Evolutionary conservation across 257 asterid species (phyloP).

Genomic region (Verbena officinalis): DNA sequence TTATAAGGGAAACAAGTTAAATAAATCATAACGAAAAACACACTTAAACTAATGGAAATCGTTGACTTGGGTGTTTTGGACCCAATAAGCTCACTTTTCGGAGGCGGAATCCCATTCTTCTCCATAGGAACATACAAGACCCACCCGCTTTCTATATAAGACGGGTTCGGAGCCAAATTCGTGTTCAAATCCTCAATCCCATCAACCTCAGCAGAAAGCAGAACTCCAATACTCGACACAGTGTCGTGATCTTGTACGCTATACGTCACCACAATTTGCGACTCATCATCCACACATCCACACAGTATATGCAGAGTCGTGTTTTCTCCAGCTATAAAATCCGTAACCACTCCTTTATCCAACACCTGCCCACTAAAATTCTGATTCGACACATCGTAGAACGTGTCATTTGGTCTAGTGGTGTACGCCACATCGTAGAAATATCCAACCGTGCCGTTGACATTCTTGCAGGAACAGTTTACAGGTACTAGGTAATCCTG

Average conservation of each 20-base stretch:
- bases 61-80: too few relatives aligned
- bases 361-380: conserved; percentile 65
- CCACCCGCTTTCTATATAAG: conserved; percentile 57
- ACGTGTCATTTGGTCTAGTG: conserved; percentile 38
- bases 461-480: conserved; percentile 62
- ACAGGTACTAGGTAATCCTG: conserved; percentile 55
- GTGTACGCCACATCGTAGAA: conserved; percentile 57
- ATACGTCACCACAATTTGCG: conserved; percentile 66
- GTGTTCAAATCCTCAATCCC: conserved; percentile 55
- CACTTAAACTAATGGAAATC: too few relatives aligned
- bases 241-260: conserved; percentile 71
- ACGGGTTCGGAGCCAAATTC: conserved; percentile 39
- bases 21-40: too few relatives aligned
- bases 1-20: too few relatives aligned
- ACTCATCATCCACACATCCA: conserved; percentile 60
- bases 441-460: conserved; percentile 51
- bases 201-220: conserved; percentile 51
- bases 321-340: conserved; percentile 24
- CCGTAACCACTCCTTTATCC: conserved; percentile 42
- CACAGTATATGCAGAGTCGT: conserved; percentile 61
- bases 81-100: conserved; percentile 34
- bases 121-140: conserved; percentile 66
- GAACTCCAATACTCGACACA: conserved; percentile 41
- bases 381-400: conserved; percentile 44
- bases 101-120: conserved; percentile 42